Conservation (phyloP, 371 early-diverging fungal species). For the Mucor circinelloides region DNA sequence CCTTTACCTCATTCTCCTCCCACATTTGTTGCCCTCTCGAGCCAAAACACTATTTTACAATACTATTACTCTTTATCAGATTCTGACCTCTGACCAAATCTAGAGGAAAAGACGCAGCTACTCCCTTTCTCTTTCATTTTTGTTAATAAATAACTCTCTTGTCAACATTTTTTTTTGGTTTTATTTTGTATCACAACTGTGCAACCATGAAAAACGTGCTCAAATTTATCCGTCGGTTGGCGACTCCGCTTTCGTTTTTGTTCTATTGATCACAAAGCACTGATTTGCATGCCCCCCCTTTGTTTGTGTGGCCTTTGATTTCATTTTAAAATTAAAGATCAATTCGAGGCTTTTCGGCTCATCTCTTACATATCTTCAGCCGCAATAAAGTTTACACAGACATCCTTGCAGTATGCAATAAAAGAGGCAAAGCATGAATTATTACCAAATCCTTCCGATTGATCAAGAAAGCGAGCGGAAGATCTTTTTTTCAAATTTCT, state of each 20-base stretch:
- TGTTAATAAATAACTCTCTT: background rate
- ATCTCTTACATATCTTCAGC: background rate
- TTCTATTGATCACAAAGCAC: background rate
- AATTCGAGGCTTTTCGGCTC: background rate
- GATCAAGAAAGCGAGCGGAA: background rate
- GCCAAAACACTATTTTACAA: background rate
- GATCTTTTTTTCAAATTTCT: background rate
- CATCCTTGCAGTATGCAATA: background rate
- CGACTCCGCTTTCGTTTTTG: background rate
- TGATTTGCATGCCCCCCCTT: background rate
- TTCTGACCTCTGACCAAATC: background rate
- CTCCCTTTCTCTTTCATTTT: background rate
- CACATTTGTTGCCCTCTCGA: background rate
- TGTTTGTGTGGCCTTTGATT: no score
- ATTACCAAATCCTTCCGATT: background rate
- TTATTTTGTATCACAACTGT: background rate
- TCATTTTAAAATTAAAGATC: background rate
- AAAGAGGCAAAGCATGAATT: background rate
- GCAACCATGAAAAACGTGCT: background rate
- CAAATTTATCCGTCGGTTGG: background rate
- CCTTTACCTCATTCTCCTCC: background rate
- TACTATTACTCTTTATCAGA: background rate
- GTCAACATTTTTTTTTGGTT: background rate
- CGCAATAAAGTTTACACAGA: background rate
- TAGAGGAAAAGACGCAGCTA: background rate